These are phyloP conservation scores for Debaryomycetaceae sp. DNA, from an alignment of 1,139 yeast species.

Conservation along the genomic window DNA sequence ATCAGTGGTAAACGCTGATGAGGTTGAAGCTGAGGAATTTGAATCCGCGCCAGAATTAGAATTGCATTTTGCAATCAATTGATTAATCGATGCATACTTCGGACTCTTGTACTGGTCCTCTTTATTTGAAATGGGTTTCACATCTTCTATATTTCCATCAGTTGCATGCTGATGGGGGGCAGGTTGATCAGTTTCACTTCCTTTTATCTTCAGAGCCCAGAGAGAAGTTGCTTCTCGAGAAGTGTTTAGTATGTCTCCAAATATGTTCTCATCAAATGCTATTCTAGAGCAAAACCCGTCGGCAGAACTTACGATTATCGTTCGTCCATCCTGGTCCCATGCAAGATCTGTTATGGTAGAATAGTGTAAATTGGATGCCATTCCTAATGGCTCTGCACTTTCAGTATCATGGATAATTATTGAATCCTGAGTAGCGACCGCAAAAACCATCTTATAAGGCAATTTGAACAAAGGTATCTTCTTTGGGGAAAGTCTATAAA, in stretches of 20 bases:
- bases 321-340: slow-evolving; percentile 80
- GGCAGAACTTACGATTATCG: slow-evolving; percentile 75
- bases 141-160: not conserved
- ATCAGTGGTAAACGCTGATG: not conserved
- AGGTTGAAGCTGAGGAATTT: not conserved
- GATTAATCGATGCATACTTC: slow-evolving; percentile 8
- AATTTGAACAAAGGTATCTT: slow-evolving; percentile 36
- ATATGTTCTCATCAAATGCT: slow-evolving; percentile 44
- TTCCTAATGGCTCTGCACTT: slow-evolving; percentile 62
- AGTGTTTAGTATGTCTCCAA: slow-evolving; percentile 39
- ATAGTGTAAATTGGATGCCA: slow-evolving; percentile 78
- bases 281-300: slow-evolving; percentile 89
- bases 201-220: slow-evolving; percentile 1
- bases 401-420: slow-evolving; percentile 81
- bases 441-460: slow-evolving; percentile 80
- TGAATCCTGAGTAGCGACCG: slow-evolving; percentile 91
- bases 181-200: not conserved
- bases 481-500: slow-evolving; percentile 38
- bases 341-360: slow-evolving; percentile 82
- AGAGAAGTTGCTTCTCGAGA: slow-evolving; percentile 1
- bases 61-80: slow-evolving; percentile 9
- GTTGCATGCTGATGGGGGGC: not conserved
- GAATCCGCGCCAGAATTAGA: not conserved
- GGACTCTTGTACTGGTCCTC: not conserved
- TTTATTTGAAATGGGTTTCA: not conserved